phyloP scores from a whole-genome alignment of 1,284 basidiomycete genomes.

The Leccinum glutinopallens region DNA sequence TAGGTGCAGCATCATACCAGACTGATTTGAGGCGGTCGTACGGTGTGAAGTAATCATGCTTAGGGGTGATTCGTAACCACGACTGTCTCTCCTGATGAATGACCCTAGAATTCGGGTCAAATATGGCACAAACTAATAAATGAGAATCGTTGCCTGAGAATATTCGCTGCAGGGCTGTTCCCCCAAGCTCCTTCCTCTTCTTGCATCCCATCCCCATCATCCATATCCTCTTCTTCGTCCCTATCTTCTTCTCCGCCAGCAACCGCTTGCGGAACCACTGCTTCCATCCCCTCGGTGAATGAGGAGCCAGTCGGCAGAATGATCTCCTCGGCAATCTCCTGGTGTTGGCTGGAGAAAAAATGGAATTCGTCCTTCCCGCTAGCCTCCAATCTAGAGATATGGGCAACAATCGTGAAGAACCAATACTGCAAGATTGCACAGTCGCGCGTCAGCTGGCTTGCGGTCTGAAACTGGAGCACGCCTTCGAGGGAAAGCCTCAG shows the following conservation, averaged over 20 bases:
- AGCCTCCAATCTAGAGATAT: background rate
- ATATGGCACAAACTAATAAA: background rate
- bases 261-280: no score
- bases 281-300: no score
- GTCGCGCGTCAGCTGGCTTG: constrained; percentile 5
- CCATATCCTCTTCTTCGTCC: no score
- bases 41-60: background rate
- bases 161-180: background rate
- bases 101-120: background rate
- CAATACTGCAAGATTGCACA: constrained; percentile 1
- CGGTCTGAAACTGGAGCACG: background rate
- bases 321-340: background rate
- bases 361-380: background rate
- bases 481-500: background rate
- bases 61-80: constrained; percentile 2
- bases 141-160: background rate
- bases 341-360: background rate
- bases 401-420: constrained; percentile 1
- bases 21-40: constrained; percentile 9
- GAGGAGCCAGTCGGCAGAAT: no score
- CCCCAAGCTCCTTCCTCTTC: no score
- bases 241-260: no score
- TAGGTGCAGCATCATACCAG: constrained; percentile 3
- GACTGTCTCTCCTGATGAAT: constrained; percentile 4
- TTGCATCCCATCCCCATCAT: no score